phyloP scores from a whole-genome alignment of 2,329 filamentous ascomycete species.

The Neocatenulostroma microsporum region DNA sequence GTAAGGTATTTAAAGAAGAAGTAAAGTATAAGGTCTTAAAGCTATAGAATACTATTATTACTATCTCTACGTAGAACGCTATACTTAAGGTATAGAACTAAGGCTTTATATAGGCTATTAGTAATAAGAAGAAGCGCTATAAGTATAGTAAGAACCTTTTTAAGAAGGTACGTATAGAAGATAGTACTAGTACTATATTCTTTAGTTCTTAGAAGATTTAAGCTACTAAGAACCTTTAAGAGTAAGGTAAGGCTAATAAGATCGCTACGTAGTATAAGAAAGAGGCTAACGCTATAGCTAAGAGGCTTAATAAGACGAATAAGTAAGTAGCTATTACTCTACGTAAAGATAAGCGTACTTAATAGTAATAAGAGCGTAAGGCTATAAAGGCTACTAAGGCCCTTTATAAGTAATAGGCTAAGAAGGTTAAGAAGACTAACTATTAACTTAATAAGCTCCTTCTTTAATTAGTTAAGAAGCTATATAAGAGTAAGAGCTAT shows the following conservation, averaged over 20 bases:
- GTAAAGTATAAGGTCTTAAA: not conserved
- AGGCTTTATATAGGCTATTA: not conserved
- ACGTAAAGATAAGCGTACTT: not conserved
- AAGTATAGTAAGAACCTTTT: conserved; percentile 3
- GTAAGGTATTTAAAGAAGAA: not conserved
- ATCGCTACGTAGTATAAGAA: not conserved
- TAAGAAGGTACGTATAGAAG: not conserved
- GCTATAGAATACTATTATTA: conserved; percentile 4
- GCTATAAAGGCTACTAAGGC: too few species aligned
- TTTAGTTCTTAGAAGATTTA: conserved; percentile 1
- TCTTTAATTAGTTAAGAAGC: too few species aligned
- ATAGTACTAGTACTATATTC: conserved; percentile 1
- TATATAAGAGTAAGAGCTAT: too few species aligned
- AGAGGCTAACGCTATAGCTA: not conserved
- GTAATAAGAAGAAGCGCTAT: conserved; percentile 2
- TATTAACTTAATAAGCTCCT: too few species aligned
- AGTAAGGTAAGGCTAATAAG: too few species aligned
- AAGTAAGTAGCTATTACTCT: not conserved
- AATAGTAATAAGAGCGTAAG: too few species aligned
- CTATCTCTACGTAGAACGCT: too few species aligned
- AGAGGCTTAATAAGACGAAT: not conserved
- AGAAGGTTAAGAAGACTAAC: too few species aligned
- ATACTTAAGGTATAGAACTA: conserved; percentile 2
- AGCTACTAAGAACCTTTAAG: not conserved
- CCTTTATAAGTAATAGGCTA: too few species aligned